These are phyloP conservation scores for Sicyos baderoa DNA, from an alignment of 306 rosid species.

Conservation along the genomic window DNA sequence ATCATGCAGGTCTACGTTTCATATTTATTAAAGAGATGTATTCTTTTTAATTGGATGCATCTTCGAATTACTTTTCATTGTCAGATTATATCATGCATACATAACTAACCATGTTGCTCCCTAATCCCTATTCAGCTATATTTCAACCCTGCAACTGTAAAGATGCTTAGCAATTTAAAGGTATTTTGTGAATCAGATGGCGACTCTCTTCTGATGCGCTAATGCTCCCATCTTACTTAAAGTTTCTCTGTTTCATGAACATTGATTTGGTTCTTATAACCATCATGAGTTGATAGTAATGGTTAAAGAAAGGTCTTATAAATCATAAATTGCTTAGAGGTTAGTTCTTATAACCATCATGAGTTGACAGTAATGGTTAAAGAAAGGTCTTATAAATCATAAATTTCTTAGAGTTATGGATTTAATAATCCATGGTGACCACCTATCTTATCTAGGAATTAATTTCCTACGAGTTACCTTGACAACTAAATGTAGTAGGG, in stretches of 20 bases:
- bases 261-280: background rate
- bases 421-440: too few relatives aligned
- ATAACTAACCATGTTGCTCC: conserved; percentile 10
- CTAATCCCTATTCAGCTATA: conserved; percentile 64
- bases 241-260: background rate
- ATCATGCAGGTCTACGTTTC: conserved; percentile 70
- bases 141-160: conserved; percentile 97
- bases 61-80: background rate
- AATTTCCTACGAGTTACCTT: too few relatives aligned
- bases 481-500: too few relatives aligned
- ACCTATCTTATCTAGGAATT: too few relatives aligned
- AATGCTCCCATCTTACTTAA: background rate
- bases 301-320: too few relatives aligned
- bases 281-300: too few relatives aligned
- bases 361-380: too few relatives aligned
- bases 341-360: background rate
- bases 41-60: background rate
- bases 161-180: conserved; percentile 99
- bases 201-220: background rate
- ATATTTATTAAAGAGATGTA: background rate
- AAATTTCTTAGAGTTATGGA: too few relatives aligned
- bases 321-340: too few relatives aligned
- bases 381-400: too few relatives aligned
- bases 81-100: conserved; percentile 3
- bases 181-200: conserved; percentile 32